phyloP scores from a whole-genome alignment of 208 protist genomes.

The Trypanosoma conorhini region DNA sequence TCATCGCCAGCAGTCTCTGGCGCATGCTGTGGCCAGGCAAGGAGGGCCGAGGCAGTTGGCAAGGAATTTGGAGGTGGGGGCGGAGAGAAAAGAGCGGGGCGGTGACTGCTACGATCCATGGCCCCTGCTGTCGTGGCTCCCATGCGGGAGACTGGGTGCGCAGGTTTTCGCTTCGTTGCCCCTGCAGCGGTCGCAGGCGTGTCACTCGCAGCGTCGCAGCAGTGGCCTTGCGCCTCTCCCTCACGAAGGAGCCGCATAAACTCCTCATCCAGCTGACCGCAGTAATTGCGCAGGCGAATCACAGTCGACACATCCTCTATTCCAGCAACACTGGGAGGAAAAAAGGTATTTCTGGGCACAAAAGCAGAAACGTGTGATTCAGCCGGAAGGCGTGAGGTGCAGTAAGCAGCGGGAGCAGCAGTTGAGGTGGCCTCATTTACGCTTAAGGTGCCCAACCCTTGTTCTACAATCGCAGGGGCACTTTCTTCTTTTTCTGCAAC shows the following conservation, averaged over 20 bases:
- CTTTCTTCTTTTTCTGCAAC: not conserved
- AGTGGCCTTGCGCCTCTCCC: not conserved
- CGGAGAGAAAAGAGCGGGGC: not conserved
- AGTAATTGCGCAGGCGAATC: conserved; percentile 11
- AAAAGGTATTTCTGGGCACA: not conserved
- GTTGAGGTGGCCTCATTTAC: not conserved
- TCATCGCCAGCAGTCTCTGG: not conserved
- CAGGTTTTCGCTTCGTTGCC: not conserved
- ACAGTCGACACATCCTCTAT: conserved; percentile 10
- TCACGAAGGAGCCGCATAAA: not conserved
- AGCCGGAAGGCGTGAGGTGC: not conserved
- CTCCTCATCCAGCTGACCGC: conserved; percentile 3
- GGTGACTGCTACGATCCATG: not conserved
- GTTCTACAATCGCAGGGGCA: too few species aligned
- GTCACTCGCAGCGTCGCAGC: not conserved
- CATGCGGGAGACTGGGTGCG: not conserved
- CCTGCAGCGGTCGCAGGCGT: not conserved
- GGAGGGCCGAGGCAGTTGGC: not conserved
- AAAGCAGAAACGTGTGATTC: not conserved
- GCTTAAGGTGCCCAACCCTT: not conserved
- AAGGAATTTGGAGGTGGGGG: not conserved
- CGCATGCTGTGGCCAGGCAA: not conserved
- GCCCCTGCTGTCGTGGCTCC: not conserved
- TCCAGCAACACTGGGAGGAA: not conserved
- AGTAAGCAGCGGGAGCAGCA: not conserved